Base-by-base conservation (phyloP, 768 basidiomycete genomes). In the Dacryopinax primogenitus region DNA sequence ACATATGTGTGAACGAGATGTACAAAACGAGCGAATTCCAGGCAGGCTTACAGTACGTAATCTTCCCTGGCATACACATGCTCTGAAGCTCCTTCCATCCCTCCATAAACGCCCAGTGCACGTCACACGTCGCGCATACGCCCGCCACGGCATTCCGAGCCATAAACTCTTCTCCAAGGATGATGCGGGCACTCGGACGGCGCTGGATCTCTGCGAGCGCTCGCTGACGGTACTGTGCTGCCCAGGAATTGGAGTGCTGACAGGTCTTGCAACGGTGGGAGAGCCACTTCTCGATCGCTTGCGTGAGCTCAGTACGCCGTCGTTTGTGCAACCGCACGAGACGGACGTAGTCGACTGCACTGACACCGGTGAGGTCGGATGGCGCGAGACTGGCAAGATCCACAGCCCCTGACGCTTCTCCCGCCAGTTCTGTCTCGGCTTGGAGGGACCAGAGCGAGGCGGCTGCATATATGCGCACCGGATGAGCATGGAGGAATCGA, bases 171-270 rank as follows among this genome's bases (percentile, higher is more conserved):
- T 58, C 51, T 6, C 51, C 51, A 9, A 58, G 32, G 30, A 58
- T 58, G 4, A 58, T 30, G 26, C 21, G 12, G 26, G 30, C 21
- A 30, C 51, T 58, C 13, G 51, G 51, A 23, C 51, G 11, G 30
- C 51, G 23, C 51, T 58, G 51, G 4, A 58, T 30, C 26, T 58
- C 51, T 30, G 26, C 26, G 51, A 58, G 4, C 26, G 51, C 51
- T 3, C 51, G 51, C 15, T 23, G 26, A 30, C 30, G 51, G 32
- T 28, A 58, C 51, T 58, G 51, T 18, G 51, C 51, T 30, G 51
- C 51, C 51, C 51, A 58, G 51, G 51, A 58, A 30, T 58, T 58
- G 30, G 51, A 58, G 30, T 26, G 30, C 30, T 58, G 51, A 30
- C 51, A 58, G 13, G 23, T 32, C 51, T 58, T 58, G 30, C 51